phyloP scores from a whole-genome alignment of 148 eudicot genomes.

The Silene uniflora region DNA sequence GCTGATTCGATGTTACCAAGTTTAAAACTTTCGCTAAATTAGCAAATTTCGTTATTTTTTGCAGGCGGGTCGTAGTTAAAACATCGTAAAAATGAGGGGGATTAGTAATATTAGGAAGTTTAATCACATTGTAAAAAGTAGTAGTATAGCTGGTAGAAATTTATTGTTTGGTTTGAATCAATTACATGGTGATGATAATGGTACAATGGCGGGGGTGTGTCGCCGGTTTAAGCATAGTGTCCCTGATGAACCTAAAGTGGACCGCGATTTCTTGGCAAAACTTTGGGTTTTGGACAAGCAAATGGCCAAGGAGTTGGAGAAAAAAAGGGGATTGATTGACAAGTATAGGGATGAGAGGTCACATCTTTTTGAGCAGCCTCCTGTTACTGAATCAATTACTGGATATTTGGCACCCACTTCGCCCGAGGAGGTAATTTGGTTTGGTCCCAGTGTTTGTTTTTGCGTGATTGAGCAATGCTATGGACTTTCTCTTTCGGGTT shows the following conservation, averaged over 20 bases:
- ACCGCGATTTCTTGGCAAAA: conserved; percentile 65
- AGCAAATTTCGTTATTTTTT: not conserved
- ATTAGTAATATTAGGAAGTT: conserved; percentile 12
- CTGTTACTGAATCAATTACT: conserved; percentile 58
- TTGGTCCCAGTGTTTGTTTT: conserved; percentile 1
- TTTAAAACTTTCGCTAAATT: too few relatives aligned
- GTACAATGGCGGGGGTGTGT: conserved; percentile 6
- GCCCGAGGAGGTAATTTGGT: conserved; percentile 59
- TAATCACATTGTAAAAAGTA: conserved; percentile 11
- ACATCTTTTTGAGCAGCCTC: conserved; percentile 56
- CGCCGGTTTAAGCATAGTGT: conserved; percentile 34
- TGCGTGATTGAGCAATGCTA: not conserved
- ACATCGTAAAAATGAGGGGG: conserved; percentile 26
- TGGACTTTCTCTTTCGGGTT: too few relatives aligned
- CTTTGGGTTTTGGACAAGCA: conserved; percentile 64
- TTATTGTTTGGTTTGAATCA: conserved; percentile 8
- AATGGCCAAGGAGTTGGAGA: conserved; percentile 36
- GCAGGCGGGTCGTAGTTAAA: conserved; percentile 18
- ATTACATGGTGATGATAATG: conserved; percentile 10
- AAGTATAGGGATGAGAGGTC: conserved; percentile 8
- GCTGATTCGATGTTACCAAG: too few relatives aligned
- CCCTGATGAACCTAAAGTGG: conserved; percentile 37
- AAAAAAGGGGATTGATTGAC: conserved; percentile 12
- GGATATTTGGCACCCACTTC: conserved; percentile 60
- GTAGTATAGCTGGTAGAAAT: conserved; percentile 11